Percentiles rank a stretch among this genome's conserved stretches.
Evolutionary conservation across 108 stramenopile species (phyloP).

Genomic region (Nitzschia sp.): DNA sequence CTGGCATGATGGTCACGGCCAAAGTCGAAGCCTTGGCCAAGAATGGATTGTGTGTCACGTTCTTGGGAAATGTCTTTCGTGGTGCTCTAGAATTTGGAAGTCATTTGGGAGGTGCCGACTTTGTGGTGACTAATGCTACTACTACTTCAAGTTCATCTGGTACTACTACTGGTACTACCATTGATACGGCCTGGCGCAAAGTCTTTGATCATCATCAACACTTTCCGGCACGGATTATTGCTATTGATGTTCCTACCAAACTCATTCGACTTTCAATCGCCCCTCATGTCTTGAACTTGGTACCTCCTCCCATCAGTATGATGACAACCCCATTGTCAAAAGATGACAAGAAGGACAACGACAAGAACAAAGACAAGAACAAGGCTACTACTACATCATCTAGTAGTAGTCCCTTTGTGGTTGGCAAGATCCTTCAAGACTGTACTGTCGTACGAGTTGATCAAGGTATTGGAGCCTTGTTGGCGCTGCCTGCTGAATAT

Average conservation of each 20-base stretch:
- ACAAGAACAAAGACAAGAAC: too few relatives aligned
- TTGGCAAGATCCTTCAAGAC: slow-evolving; percentile 63
- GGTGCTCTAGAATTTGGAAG: slow-evolving; percentile 66
- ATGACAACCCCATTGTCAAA: background rate
- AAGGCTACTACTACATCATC: background rate
- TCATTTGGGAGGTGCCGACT: slow-evolving; percentile 67
- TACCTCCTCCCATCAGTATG: slow-evolving; percentile 8
- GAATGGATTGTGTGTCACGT: slow-evolving; percentile 81
- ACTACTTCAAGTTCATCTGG: too few relatives aligned
- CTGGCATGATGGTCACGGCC: slow-evolving; percentile 68
- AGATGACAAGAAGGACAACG: too few relatives aligned
- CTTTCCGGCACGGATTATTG: slow-evolving; percentile 76
- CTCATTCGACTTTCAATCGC: slow-evolving; percentile 76
- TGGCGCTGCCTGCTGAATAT: slow-evolving; percentile 60
- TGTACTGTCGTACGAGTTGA: slow-evolving; percentile 79
- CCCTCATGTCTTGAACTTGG: slow-evolving; percentile 62
- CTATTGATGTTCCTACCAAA: slow-evolving; percentile 74
- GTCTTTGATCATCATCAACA: slow-evolving; percentile 40
- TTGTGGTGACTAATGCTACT: slow-evolving; percentile 7
- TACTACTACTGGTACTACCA: background rate
- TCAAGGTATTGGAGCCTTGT: slow-evolving; percentile 81
- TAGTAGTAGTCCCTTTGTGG: slow-evolving; percentile 27
- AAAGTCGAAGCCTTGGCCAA: slow-evolving; percentile 70
- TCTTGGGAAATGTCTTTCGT: slow-evolving; percentile 71
- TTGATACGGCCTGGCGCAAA: slow-evolving; percentile 22